Evolutionary conservation across 2,329 filamentous ascomycete species (phyloP), one percentile per base, ranked within the genome.

Genomic region (Colletotrichum caudatum): DNA sequence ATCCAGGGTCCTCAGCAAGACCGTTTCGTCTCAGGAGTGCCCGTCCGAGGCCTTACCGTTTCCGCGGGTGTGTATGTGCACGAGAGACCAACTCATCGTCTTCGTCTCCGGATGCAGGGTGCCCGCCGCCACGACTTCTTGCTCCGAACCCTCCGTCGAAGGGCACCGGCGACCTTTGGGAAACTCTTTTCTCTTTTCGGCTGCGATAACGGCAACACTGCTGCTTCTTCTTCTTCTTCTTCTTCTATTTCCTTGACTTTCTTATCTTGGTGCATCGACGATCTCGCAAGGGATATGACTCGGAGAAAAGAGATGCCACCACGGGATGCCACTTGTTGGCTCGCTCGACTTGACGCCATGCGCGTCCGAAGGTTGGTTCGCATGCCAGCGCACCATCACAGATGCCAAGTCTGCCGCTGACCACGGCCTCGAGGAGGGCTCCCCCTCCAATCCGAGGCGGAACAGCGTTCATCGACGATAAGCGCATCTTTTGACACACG

Each of bases 1-100:
- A 35, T 54, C 39, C 61, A 64, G 61, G 61, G 61, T 64, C 61
- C 50, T 56, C 9, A 23, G 61, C 61, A 8, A 46, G 37, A 18
- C 50, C 61, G 26, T 41, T 46, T 44, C 11, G 50, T 12, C 37
- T 2, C 61, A 9, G 35, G n/a, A 20, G 37, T 12, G n/a, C 26
- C 18, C 8, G 7, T 18, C 18, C 2, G 16, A 33, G 37, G 37
- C 26, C 50, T 46, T 64, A 6, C 50, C 26, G 61, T 46, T 53
- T 46, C 23, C 12, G 50, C 9, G 60, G 5, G 51, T n/a, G 48
- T 29, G 59, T 29, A 35, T 54, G n/a, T 35, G 29, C 29, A 53
- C 20, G 16, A 33, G 29, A 33, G 18, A n/a, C 29, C 18, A 16
- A 6, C 8, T 37, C 4, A 6, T n/a, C 8, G 18, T 18, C 29